These are phyloP conservation scores for Colletotrichum gloeosporioides DNA, from an alignment of 2,329 filamentous ascomycete genomes.

Conservation along the genomic window DNA sequence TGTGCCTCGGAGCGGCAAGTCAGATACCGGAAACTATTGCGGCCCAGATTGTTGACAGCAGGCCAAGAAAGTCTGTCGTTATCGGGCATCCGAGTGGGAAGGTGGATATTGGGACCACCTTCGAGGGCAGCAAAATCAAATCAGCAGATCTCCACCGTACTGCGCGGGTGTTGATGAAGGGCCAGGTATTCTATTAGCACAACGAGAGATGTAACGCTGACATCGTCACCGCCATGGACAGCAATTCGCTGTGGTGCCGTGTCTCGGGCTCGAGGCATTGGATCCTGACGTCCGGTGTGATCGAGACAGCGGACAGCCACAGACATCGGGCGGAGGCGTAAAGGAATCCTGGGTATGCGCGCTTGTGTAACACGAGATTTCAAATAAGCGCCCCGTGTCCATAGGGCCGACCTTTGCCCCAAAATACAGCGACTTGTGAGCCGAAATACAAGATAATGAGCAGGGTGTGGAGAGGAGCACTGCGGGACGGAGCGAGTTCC, in stretches of 20 bases:
- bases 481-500: neutral
- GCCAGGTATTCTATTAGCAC: slow-evolving; percentile 47
- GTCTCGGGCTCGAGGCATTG: neutral
- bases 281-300: neutral
- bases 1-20: slow-evolving; percentile 44
- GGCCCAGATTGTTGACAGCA: slow-evolving; percentile 30
- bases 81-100: slow-evolving; percentile 54
- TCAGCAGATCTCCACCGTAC: slow-evolving; percentile 53
- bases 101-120: slow-evolving; percentile 49
- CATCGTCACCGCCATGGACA: neutral
- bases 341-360: neutral
- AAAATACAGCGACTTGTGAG: neutral
- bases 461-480: neutral
- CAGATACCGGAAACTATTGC: slow-evolving; percentile 47
- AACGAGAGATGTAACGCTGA: neutral
- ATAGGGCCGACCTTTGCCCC: neutral
- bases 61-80: slow-evolving; percentile 33
- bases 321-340: neutral
- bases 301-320: neutral
- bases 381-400: neutral
- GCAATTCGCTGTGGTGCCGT: neutral
- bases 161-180: slow-evolving; percentile 55
- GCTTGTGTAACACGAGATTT: neutral
- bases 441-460: neutral
- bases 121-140: slow-evolving; percentile 43